Conservation (phyloP, 768 basidiomycete species). For the Phallus indusiatus region DNA sequence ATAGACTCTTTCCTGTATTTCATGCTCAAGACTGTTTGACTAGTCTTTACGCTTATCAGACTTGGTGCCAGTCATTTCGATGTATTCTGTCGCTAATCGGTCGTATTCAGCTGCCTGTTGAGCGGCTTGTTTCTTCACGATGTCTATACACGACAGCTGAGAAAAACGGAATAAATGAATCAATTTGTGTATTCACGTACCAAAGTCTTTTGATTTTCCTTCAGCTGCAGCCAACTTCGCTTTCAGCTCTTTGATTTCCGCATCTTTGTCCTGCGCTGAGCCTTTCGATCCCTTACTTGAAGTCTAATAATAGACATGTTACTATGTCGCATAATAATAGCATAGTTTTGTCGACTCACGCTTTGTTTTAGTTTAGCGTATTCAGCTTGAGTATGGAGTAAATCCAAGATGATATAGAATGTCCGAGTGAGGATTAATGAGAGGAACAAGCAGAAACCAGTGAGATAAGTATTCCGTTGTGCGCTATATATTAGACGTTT, state of each 20-base stretch:
- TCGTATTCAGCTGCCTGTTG: conserved; percentile 78
- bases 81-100: conserved; percentile 70
- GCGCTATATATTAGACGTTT: conserved; percentile 35
- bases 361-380: conserved; percentile 72
- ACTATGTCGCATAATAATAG: conserved; percentile 8
- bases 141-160: conserved; percentile 34
- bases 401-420: conserved; percentile 86
- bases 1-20: no score
- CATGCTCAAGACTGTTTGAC: no score
- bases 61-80: conserved; percentile 51
- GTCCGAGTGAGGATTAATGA: conserved; percentile 90
- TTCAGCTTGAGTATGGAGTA: conserved; percentile 84
- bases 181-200: conserved; percentile 28
- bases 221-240: conserved; percentile 49
- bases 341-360: conserved; percentile 25
- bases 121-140: conserved; percentile 71
- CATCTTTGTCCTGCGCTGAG: conserved; percentile 29
- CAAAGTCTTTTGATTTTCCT: conserved; percentile 55
- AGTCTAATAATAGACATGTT: neutral
- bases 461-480: conserved; percentile 87
- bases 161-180: neutral
- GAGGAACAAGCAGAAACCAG: conserved; percentile 90
- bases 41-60: conserved; percentile 63
- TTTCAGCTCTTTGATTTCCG: conserved; percentile 61
- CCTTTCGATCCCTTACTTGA: conserved; percentile 2